Base-by-base conservation (phyloP, 2,329 filamentous ascomycete species). In the Neofusicoccum laricinum region DNA sequence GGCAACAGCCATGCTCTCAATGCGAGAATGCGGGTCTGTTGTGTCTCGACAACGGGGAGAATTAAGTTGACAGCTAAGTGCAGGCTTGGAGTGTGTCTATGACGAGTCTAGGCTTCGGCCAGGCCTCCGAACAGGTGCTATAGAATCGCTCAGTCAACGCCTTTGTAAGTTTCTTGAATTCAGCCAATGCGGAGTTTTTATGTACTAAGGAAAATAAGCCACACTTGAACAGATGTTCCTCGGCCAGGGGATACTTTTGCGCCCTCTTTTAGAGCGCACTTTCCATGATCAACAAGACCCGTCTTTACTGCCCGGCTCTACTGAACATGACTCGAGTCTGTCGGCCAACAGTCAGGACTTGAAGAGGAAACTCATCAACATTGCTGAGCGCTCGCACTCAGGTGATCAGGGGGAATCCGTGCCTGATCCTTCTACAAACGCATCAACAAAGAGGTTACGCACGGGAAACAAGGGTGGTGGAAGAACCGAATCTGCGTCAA, bases 1-100 rank as follows among this genome's bases (percentile, higher is more conserved):
- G 79, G 21, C 69, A 73, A 32, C 76, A 79, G 53, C 80, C 80
- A 7, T 82, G 80, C 65, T 76, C 78, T 0, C 76, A 80, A 57
- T 81, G 79, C 58, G 53, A 58, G 2, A 58, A 15, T 40, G 11
- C 34, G 15, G 53, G 53, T 58, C 19, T 30, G 53, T 45, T 8
- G 5, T 41, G 4, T 10, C 40, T 25, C 38, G 21, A 19, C n/a
- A 4, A 34, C 11, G 2, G 49, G 2, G 2, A 7, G 21, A 17
- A 11, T 21, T 10, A 3, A 7, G 8, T 19, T 58, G 11, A 45
- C 4, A n/a, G 10, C 66, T 73, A 2, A 68, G 72, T 40, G 75
- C 74, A 65, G 73, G 69, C 36, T 66, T 73, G 5, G 61, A 70
- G 8, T 77, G 76, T 50, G 63, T 76, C 10, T 77, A 77, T 51